A percentile compares a stretch with the other conserved stretches of the same genome.
Evolutionary conservation across 306 rosid species (phyloP).

Genomic region (Erythrophleum fordii): DNA sequence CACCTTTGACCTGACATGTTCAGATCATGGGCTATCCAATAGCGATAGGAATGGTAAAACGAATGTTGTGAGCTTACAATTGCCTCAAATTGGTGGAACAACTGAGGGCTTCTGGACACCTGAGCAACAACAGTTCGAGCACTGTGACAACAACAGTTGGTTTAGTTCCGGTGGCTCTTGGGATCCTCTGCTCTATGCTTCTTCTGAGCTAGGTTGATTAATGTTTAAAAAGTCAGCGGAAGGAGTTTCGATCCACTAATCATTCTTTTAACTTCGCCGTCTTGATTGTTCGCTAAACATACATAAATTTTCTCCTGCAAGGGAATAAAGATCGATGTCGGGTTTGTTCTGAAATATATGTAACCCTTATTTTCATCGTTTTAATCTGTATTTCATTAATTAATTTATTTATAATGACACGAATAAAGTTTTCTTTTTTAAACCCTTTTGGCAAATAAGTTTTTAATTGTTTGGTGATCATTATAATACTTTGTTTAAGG

Average conservation of each 20-base stretch:
- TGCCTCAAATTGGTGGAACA: constrained; percentile 35
- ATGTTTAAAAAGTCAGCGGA: not conserved
- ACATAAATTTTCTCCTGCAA: not conserved
- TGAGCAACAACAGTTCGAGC: constrained; percentile 47
- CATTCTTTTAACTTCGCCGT: constrained; percentile 34
- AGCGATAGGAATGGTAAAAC: constrained; percentile 31
- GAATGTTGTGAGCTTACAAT: constrained; percentile 40
- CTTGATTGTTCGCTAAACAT: constrained; percentile 19
- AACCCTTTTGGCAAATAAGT: not conserved
- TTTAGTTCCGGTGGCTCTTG: constrained; percentile 46
- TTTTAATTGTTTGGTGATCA: not conserved
- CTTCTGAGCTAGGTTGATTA: constrained; percentile 51
- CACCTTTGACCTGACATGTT: constrained; percentile 31
- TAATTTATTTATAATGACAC: not conserved
- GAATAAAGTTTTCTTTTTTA: not conserved
- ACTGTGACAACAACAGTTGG: constrained; percentile 47
- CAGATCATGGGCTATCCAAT: constrained; percentile 37
- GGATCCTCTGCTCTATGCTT: constrained; percentile 52
- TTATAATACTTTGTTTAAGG: not conserved
- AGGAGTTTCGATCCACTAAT: constrained; percentile 1
- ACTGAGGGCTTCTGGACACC: constrained; percentile 41
- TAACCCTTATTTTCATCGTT: not conserved
- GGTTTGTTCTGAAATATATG: not conserved
- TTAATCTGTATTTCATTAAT: not conserved
- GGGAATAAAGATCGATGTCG: not conserved